These are phyloP conservation scores for Phycomyces nitens DNA, from an alignment of 192 early-diverging fungal species.

Conservation along the genomic window DNA sequence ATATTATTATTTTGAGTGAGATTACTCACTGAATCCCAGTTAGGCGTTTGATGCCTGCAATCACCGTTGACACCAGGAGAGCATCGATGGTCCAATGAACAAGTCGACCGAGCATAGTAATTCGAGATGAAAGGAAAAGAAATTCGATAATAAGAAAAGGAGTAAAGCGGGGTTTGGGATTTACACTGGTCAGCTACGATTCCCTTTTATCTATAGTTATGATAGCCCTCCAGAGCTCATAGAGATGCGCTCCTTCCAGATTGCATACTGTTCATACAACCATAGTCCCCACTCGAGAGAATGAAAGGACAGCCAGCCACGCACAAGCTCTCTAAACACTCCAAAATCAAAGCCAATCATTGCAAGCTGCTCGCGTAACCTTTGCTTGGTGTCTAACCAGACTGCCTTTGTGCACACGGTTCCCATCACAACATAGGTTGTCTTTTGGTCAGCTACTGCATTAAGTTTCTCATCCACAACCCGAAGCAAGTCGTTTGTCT, in stretches of 20 bases:
- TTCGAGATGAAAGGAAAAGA: no score
- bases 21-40: conserved; percentile 44
- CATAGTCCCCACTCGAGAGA: not conserved
- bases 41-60: conserved; percentile 55
- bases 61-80: conserved; percentile 54
- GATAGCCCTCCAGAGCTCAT: no score
- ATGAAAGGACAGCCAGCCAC: conserved; percentile 19
- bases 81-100: conserved; percentile 54
- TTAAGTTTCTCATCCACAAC: conserved; percentile 57
- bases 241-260: no score
- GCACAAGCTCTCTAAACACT: conserved; percentile 12
- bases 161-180: no score
- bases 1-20: not conserved
- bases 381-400: conserved; percentile 25
- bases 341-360: not conserved
- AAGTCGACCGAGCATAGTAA: conserved; percentile 41
- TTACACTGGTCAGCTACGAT: no score
- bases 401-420: conserved; percentile 31
- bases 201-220: no score
- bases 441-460: conserved; percentile 10
- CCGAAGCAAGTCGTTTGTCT: conserved; percentile 88
- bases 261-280: no score
- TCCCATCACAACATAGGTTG: conserved; percentile 36
- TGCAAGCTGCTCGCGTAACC: conserved; percentile 1
- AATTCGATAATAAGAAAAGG: no score